Evolutionary conservation across 495 filamentous ascomycete species (phyloP).

Genomic region (Achaetomiella virescens): DNA sequence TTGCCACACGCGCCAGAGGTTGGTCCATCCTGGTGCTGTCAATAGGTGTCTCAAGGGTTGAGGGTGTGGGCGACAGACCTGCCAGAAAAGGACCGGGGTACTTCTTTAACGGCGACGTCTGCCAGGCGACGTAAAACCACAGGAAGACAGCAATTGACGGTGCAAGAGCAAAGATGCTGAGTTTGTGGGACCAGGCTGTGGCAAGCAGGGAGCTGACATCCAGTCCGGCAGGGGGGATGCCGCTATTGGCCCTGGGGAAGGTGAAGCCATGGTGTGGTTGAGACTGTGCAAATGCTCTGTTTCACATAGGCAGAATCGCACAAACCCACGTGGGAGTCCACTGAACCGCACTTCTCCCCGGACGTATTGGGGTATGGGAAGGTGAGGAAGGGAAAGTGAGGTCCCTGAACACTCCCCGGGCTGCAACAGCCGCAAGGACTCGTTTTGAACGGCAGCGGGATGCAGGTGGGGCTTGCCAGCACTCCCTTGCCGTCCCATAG

Average conservation of each 20-base stretch:
- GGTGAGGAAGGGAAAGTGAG: neutral
- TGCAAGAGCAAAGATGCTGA: slow-evolving; percentile 3
- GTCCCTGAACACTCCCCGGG: neutral
- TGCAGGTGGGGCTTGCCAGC: neutral
- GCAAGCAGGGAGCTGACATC: slow-evolving; percentile 1
- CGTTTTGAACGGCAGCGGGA: neutral
- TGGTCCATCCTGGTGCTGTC: slow-evolving; percentile 24
- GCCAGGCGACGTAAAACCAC: slow-evolving; percentile 24
- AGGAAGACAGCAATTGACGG: slow-evolving; percentile 13
- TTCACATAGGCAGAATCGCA: neutral
- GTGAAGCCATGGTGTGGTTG: slow-evolving; percentile 4
- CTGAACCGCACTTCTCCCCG: neutral
- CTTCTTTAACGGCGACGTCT: slow-evolving; percentile 24
- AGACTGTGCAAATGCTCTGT: neutral
- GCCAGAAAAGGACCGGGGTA: slow-evolving; percentile 31
- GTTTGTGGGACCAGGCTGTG: slow-evolving; percentile 7
- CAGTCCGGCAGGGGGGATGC: neutral
- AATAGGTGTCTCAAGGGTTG: slow-evolving; percentile 2
- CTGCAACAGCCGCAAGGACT: neutral
- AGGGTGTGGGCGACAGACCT: slow-evolving; percentile 9
- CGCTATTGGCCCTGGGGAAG: slow-evolving; percentile 4
- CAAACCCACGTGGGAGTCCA: neutral
- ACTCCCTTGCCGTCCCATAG: slow-evolving; percentile 1
- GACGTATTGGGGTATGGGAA: no score
- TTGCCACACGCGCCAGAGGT: slow-evolving; percentile 27